Conservation (phyloP, 495 filamentous ascomycete species). For the Penicillium taxi region DNA sequence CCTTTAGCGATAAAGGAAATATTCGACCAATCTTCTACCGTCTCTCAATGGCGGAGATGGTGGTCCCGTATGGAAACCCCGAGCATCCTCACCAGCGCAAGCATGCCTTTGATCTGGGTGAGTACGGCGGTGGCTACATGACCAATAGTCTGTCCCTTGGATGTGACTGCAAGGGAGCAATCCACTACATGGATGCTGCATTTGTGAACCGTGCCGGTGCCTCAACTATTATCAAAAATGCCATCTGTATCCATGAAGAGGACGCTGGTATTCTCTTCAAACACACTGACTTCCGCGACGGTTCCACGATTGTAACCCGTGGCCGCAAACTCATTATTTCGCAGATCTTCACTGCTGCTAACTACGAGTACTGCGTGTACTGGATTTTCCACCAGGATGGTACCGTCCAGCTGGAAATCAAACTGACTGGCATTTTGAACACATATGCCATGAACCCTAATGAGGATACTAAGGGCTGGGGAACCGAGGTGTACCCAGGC, state of each 20-base stretch:
- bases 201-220: conserved; percentile 50
- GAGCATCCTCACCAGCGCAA: conserved; percentile 67
- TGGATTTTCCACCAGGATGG: conserved; percentile 46
- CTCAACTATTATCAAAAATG: conserved; percentile 56
- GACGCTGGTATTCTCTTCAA: conserved; percentile 72
- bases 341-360: conserved; percentile 53
- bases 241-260: conserved; percentile 72
- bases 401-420: conserved; percentile 41
- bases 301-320: conserved; percentile 56
- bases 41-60: conserved; percentile 66
- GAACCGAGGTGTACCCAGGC: conserved; percentile 86
- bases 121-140: conserved; percentile 64
- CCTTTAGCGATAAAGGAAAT: conserved; percentile 73
- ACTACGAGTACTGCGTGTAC: conserved; percentile 56
- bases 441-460: conserved; percentile 79
- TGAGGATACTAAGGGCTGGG: conserved; percentile 83
- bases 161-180: conserved; percentile 65
- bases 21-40: conserved; percentile 65
- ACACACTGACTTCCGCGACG: conserved; percentile 73
- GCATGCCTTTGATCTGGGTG: conserved; percentile 71
- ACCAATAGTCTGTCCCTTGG: conserved; percentile 67
- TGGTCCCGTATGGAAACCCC: conserved; percentile 69
- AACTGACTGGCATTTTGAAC: conserved; percentile 36
- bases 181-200: conserved; percentile 62
- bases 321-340: conserved; percentile 65